These are phyloP conservation scores for Dendryphion nanum DNA, from an alignment of 2,329 filamentous ascomycete species.

Conservation along the genomic window DNA sequence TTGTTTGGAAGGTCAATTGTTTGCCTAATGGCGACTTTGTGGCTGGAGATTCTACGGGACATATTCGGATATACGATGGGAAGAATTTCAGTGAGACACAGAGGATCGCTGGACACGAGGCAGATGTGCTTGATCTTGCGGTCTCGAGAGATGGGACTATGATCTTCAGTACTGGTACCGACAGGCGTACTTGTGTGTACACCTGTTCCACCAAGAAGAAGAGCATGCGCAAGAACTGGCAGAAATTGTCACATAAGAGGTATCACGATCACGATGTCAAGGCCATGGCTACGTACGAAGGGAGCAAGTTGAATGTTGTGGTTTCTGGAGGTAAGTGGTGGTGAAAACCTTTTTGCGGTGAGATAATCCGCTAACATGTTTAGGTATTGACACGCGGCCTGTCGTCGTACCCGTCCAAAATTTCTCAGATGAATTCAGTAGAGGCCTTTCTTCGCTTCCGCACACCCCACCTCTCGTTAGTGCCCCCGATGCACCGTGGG, in stretches of 20 bases:
- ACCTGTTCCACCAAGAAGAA: constrained; percentile 52
- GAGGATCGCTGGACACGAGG: constrained; percentile 80
- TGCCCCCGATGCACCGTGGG: constrained; percentile 68
- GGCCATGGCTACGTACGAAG: constrained; percentile 86
- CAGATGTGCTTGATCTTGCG: constrained; percentile 87
- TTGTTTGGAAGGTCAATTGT: constrained; percentile 92
- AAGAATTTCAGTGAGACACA: constrained; percentile 88
- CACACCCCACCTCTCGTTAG: constrained; percentile 73
- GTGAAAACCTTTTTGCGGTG: neutral
- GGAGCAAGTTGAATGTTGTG: constrained; percentile 76
- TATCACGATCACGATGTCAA: constrained; percentile 96
- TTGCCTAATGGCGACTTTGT: constrained; percentile 86
- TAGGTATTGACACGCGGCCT: constrained; percentile 82
- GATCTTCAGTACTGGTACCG: constrained; percentile 89
- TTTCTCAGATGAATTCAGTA: constrained; percentile 76
- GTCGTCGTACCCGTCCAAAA: constrained; percentile 77
- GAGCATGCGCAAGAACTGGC: constrained; percentile 61
- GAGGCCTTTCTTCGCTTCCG: constrained; percentile 78
- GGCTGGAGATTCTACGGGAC: constrained; percentile 90
- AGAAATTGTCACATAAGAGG: constrained; percentile 78
- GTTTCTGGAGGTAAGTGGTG: constrained; percentile 83
- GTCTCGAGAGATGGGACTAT: constrained; percentile 75
- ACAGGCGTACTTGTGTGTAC: constrained; percentile 82
- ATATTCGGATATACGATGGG: constrained; percentile 90
- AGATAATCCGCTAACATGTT: constrained; percentile 27